Base-by-base conservation (phyloP, 2,329 filamentous ascomycete species). In the Nemania diffusa region DNA sequence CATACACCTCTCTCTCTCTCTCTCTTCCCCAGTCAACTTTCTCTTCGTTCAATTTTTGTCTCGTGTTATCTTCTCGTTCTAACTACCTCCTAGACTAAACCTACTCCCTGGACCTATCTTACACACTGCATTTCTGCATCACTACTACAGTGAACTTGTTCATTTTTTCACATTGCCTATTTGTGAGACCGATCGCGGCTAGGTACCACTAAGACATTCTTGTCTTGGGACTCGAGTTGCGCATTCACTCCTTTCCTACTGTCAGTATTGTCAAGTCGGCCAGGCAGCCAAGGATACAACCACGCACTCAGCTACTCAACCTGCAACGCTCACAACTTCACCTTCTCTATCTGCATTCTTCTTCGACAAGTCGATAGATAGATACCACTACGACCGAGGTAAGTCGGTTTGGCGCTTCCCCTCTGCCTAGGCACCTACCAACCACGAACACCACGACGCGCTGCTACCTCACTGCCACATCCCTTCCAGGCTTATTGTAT, bases 401-500 rank as follows among this genome's bases (percentile, higher is more conserved):
- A 27, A 62, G 44, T 51, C 26, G 17, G 46, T 50, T 9, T 11
- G 9, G 8, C 46, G 24, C 13, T 60, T 32, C 26, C 11, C 7
- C 15, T 42, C 17, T 52, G 5, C 3, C n/a, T 3, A n/a, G n/a
- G n/a, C n/a, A 8, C 27, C 50, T 11, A 48, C 27, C 26, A 62
- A 62, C 24, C 5, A 26, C 8, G 13, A 37, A 60, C 20, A 8
- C 13, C 34, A 27, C 34, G 8, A 63, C 40, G 5, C 13, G 29
- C 8, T 29, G 24, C 29, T 44, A 11, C 40, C 3, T 44, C 15
- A 32, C 57, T 22, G 46, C 46, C 22, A 37, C 13, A 44, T 72
- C 29, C 29, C 5, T 32, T 68, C 71, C 73, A 73, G 65, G 70
- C 69, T 70, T 34, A 50, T 55, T 26, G 5, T 22, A 27, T n/a